phyloP scores from a whole-genome alignment of 176 grass and related monocot species.

The Miscanthus lutarioriparius region DNA sequence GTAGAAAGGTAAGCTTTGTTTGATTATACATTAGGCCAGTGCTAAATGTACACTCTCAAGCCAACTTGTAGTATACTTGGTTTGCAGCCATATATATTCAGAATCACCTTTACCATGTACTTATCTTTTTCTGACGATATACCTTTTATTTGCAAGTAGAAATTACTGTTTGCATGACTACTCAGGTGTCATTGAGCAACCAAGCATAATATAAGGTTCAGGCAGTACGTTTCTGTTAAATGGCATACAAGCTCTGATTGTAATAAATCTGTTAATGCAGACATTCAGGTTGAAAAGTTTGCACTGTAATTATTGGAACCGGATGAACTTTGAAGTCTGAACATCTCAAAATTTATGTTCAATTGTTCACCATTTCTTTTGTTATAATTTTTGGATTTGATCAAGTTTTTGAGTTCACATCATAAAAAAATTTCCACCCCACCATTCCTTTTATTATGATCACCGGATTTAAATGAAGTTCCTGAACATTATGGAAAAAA shows the following conservation, averaged over 20 bases:
- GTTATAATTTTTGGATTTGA: neutral
- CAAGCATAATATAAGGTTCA: neutral
- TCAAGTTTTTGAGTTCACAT: neutral
- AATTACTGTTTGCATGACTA: neutral
- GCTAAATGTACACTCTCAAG: neutral
- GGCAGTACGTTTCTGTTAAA: neutral
- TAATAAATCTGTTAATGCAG: neutral
- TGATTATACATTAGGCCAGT: neutral
- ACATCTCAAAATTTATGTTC: neutral
- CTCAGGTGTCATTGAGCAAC: neutral
- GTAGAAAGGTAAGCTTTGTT: constrained; percentile 60
- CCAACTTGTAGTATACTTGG: neutral
- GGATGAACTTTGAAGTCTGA: neutral
- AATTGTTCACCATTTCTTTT: neutral
- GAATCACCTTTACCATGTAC: neutral
- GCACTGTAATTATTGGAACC: neutral
- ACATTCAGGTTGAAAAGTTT: neutral
- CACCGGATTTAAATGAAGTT: neutral
- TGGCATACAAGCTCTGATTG: neutral
- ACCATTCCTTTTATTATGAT: neutral
- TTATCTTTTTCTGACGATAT: too few species aligned
- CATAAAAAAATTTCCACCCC: neutral
- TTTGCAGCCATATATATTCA: constrained; percentile 2
- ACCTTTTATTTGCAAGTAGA: neutral
- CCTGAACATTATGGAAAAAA: neutral